Evolutionary conservation across 352 stramenopile genomes (phyloP).

Genomic region (Phytophthora fragariae): DNA sequence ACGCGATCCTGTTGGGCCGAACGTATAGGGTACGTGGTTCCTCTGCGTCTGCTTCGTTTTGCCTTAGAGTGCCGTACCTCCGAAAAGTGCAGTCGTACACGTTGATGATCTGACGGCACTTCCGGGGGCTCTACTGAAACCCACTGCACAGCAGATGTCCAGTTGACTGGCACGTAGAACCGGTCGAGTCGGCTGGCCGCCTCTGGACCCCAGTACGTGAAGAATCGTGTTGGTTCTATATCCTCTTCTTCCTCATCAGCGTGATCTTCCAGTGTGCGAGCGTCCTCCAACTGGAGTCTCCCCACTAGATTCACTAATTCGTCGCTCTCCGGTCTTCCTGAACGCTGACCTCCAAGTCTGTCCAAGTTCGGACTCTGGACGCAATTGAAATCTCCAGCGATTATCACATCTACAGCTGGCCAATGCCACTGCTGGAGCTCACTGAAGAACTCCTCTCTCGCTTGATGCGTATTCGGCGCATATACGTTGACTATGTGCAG

Average conservation of each 20-base stretch:
- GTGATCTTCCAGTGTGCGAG: neutral
- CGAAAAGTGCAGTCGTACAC: neutral
- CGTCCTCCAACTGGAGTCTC: neutral
- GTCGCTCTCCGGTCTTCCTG: neutral
- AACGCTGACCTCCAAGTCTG: neutral
- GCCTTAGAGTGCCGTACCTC: too few species aligned
- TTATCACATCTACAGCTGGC: neutral
- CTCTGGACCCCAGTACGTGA: neutral
- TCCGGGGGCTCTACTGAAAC: neutral
- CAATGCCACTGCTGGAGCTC: neutral
- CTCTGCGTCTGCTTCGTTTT: too few species aligned
- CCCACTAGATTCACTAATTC: neutral
- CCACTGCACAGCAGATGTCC: neutral
- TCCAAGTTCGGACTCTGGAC: conserved; percentile 3
- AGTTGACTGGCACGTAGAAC: neutral
- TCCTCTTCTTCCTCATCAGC: neutral
- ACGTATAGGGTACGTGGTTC: too few species aligned
- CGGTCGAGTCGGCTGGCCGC: neutral
- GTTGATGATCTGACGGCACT: conserved; percentile 3
- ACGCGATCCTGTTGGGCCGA: too few species aligned
- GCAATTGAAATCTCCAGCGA: conserved; percentile 4
- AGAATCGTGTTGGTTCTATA: conserved; percentile 1
- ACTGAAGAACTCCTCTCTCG: conserved; percentile 1
- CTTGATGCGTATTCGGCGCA: neutral
- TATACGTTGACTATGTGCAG: neutral